Conservation (phyloP, 2,329 filamentous ascomycete genomes). For the Penicillium thymicola region DNA sequence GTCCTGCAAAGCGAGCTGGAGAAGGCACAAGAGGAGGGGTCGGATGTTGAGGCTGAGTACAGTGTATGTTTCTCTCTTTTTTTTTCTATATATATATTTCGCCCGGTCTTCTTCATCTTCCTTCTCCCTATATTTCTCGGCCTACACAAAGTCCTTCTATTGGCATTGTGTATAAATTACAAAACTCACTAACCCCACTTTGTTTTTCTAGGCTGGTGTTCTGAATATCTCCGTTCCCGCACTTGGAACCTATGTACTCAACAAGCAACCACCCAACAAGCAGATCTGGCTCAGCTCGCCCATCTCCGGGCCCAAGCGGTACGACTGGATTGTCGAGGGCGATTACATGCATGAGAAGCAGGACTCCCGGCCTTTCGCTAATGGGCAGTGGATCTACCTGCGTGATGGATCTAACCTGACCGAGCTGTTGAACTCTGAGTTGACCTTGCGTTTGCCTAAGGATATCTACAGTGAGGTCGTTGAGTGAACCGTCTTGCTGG, state of each 20-base stretch:
- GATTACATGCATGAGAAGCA: slow-evolving; percentile 77
- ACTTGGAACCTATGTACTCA: slow-evolving; percentile 84
- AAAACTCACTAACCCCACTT: background rate
- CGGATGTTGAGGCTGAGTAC: slow-evolving; percentile 82
- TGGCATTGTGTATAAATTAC: background rate
- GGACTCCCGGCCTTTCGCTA: slow-evolving; percentile 52
- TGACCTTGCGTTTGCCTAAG: slow-evolving; percentile 61
- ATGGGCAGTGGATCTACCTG: slow-evolving; percentile 81
- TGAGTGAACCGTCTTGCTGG: slow-evolving; percentile 5
- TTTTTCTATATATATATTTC: background rate
- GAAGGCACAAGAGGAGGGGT: slow-evolving; percentile 66
- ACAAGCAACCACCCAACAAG: slow-evolving; percentile 98
- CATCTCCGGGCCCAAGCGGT: slow-evolving; percentile 86
- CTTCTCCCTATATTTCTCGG: background rate
- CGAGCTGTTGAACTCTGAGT: slow-evolving; percentile 70
- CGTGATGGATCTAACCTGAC: slow-evolving; percentile 76
- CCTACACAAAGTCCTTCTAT: background rate
- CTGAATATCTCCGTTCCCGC: slow-evolving; percentile 69
- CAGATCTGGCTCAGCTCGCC: slow-evolving; percentile 96
- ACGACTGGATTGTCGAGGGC: slow-evolving; percentile 74
- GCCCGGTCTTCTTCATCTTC: background rate
- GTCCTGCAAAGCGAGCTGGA: slow-evolving; percentile 62
- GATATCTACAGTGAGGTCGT: slow-evolving; percentile 35
- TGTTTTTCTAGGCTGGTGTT: slow-evolving; percentile 67
- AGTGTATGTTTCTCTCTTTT: slow-evolving; percentile 57